phyloP scores from a whole-genome alignment of 2,329 filamentous ascomycete genomes.

The Diaporthe eres region DNA sequence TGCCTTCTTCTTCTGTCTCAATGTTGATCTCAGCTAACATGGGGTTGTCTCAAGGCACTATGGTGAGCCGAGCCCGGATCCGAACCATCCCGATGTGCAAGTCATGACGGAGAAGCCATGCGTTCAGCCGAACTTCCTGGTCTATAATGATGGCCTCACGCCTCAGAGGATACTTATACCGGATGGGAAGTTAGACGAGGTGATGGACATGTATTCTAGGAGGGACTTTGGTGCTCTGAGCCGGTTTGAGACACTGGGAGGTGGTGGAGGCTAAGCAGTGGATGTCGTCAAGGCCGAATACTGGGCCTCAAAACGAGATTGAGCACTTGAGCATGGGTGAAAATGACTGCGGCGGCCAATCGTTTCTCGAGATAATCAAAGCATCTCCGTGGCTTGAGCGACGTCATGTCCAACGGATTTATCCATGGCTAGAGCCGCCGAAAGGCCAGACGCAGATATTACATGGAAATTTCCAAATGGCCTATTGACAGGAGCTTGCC shows the following conservation, averaged over 20 bases:
- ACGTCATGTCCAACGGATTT: background rate
- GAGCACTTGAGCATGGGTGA: background rate
- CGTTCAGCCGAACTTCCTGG: background rate
- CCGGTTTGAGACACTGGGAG: background rate
- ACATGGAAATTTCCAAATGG: background rate
- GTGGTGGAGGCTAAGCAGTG: no score
- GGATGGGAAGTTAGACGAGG: background rate
- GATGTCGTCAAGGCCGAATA: background rate
- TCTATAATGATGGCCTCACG: background rate
- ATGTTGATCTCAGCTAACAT: background rate
- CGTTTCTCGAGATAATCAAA: background rate
- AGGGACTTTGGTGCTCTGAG: background rate
- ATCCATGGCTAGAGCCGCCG: no score
- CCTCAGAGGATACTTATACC: background rate
- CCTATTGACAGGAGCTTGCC: no score
- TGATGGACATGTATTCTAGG: background rate
- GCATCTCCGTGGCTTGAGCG: background rate
- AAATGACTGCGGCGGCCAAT: background rate
- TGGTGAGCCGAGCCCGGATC: background rate
- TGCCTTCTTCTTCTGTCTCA: accelerated
- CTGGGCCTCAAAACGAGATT: no score
- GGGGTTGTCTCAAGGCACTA: background rate
- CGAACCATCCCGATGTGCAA: background rate
- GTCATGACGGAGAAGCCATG: background rate
- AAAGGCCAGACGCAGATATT: no score